Percentiles rank a stretch among this genome's conserved stretches.
Conservation (phyloP, 2,329 filamentous ascomycete genomes). For the Microcera coccophila region DNA sequence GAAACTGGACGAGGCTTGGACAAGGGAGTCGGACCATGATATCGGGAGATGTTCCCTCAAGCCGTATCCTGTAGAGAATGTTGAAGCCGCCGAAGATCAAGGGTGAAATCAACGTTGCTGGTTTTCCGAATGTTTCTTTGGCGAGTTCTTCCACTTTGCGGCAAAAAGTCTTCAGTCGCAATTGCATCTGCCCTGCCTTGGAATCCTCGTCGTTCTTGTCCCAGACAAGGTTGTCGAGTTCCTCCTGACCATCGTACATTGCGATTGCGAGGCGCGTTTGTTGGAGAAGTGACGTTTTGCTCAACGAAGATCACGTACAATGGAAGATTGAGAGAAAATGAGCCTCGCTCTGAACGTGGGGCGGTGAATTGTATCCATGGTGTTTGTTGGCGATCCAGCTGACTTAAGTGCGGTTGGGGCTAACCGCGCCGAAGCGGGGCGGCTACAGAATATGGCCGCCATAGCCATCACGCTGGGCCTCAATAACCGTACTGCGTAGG, state of each 20-base stretch:
- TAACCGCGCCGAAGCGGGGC: too few relatives aligned
- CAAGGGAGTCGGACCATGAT: constrained; percentile 24
- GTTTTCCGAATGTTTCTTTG: constrained; percentile 12
- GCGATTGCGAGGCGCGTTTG: constrained; percentile 7
- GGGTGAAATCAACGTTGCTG: constrained; percentile 17
- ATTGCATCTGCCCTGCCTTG: constrained; percentile 15
- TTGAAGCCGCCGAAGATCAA: constrained; percentile 28
- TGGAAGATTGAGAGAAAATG: too few relatives aligned
- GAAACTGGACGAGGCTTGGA: constrained; percentile 16
- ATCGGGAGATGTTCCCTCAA: constrained; percentile 10
- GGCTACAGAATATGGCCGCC: too few relatives aligned
- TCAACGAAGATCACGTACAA: neutral
- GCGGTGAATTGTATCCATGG: too few relatives aligned
- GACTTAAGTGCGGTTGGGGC: too few relatives aligned
- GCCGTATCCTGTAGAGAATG: constrained; percentile 21
- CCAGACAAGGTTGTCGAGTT: constrained; percentile 14
- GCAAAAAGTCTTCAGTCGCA: constrained; percentile 14
- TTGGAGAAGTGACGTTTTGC: neutral
- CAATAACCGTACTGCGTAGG: too few relatives aligned
- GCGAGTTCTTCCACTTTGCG: constrained; percentile 20
- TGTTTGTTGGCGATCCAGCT: too few relatives aligned
- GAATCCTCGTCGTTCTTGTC: constrained; percentile 10
- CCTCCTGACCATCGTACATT: constrained; percentile 10
- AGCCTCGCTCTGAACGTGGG: too few relatives aligned
- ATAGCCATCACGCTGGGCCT: too few relatives aligned